Percentiles rank a stretch among this genome's conserved stretches.
These are phyloP conservation scores for Rutstroemia sp. DNA, from an alignment of 2,329 filamentous ascomycete genomes.

Conservation along the genomic window DNA sequence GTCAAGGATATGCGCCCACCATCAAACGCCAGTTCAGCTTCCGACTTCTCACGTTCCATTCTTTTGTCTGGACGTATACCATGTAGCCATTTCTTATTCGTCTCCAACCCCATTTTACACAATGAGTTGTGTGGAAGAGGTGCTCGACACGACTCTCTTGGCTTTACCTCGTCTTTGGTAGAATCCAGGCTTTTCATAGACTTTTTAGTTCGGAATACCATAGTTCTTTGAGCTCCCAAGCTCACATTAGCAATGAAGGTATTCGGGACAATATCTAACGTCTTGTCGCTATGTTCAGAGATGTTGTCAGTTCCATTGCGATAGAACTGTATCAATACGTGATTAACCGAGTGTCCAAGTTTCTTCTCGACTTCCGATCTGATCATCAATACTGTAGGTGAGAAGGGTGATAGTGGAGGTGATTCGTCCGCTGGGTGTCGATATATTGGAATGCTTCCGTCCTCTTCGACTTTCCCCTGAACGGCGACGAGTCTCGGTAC, in stretches of 20 bases:
- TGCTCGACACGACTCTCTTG: conserved; percentile 46
- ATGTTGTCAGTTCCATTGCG: conserved; percentile 87
- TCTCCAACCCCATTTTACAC: conserved; percentile 70
- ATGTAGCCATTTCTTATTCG: conserved; percentile 85
- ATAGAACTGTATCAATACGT: conserved; percentile 89
- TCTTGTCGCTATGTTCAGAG: conserved; percentile 95
- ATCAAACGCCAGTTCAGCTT: conserved; percentile 62
- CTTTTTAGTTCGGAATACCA: conserved; percentile 83
- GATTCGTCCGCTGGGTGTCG: conserved; percentile 89
- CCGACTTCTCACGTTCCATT: conserved; percentile 54
- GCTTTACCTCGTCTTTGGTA: conserved; percentile 15
- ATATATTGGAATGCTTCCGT: conserved; percentile 82
- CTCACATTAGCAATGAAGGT: conserved; percentile 90
- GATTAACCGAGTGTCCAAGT: conserved; percentile 77
- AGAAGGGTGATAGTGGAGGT: conserved; percentile 69
- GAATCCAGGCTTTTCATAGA: conserved; percentile 33
- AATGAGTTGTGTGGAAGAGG: conserved; percentile 82
- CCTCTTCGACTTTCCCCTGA: conserved; percentile 62
- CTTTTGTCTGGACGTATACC: conserved; percentile 87
- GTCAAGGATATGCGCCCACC: conserved; percentile 86
- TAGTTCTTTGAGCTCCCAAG: conserved; percentile 83
- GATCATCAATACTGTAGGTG: conserved; percentile 62
- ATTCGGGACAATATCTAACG: conserved; percentile 73
- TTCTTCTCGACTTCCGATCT: conserved; percentile 60
- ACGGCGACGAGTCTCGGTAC: conserved; percentile 89